Conservation (phyloP, 1,284 basidiomycete species). For the Cryptococcus wingfieldii region DNA sequence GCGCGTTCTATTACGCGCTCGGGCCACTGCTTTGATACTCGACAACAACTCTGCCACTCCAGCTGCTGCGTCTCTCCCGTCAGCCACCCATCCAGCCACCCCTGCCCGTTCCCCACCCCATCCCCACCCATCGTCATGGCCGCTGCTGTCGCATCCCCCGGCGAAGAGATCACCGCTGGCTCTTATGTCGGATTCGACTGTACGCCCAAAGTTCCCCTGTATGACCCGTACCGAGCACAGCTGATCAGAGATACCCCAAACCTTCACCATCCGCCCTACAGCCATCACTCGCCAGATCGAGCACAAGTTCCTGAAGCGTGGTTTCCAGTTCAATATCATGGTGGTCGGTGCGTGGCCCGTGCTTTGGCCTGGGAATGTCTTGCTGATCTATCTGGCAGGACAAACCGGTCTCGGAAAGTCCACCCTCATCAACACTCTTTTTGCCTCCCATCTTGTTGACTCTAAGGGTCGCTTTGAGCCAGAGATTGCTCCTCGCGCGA, state of each 20-base stretch:
- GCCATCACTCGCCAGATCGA: constrained; percentile 95
- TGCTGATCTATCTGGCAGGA: constrained; percentile 54
- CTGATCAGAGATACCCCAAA: neutral
- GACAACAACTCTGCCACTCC: neutral
- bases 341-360: constrained; percentile 68
- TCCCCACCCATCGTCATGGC: constrained; percentile 21
- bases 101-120: neutral
- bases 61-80: neutral
- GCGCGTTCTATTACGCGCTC: neutral
- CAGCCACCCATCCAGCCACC: constrained; percentile 1
- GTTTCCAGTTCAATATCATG: constrained; percentile 98
- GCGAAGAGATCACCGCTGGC: constrained; percentile 70
- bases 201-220: constrained; percentile 11
- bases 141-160: constrained; percentile 18
- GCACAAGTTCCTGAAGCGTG: constrained; percentile 97
- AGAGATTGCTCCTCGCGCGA: constrained; percentile 83
- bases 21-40: neutral
- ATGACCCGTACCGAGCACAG: neutral
- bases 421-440: constrained; percentile 97
- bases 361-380: neutral
- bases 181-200: constrained; percentile 90
- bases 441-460: constrained; percentile 95
- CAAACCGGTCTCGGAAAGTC: constrained; percentile 98
- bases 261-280: constrained; percentile 8
- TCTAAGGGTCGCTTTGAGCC: constrained; percentile 88